Base-by-base conservation (phyloP, 352 stramenopile species). In the Elongisporangium senticosum region DNA sequence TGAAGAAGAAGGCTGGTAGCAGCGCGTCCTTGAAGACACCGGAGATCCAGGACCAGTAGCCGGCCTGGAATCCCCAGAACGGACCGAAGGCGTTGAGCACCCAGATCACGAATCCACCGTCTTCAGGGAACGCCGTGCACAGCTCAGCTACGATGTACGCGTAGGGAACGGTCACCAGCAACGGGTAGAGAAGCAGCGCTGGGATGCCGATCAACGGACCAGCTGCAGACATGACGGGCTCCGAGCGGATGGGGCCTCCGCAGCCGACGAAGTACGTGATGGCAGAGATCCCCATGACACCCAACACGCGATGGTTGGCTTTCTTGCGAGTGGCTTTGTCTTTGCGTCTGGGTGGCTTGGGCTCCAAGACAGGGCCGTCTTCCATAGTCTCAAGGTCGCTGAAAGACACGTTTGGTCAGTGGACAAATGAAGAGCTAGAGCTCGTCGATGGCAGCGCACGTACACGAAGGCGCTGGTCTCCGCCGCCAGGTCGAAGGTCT, bases 21-120 rank as follows among this genome's bases (percentile, higher is more conserved):
- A 91, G 57, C 2, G 82, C 77, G 8, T 63, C 77, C 52, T 83
- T 79, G 51, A 90, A 75, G 24, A 90, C 52, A 3, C 79, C 70
- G 0, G 72, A 51, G n/a, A 95, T 68, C 75, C 84, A 95, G 14
- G 79, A 88, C 82, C 83, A 95, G 67, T 89, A 95, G 58, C 79
- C 83, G 40, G 90, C 70, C 43, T 90, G 83, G 40, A 92, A 86
- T 8, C 69, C 83, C 86, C 83, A 93, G 53, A 90, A 93, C 14
- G 76, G 64, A 0, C 83, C 83, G n/a, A 87, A 89, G 4, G 77
- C 75, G 33, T 89, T 86, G 10, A 75, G 53, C 3, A 88, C 74
- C 80, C 80, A 90, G 48, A 89, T 67, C 17, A 73, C 76, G 40
- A 91, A 93, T 20, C 81, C 78, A 4, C 79, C 80, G 56, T 91